Evolutionary conservation across 1,139 yeast genomes (phyloP), one percentile per base, ranked within the genome.

Genomic region (Kurtzmaniella quercitrusa): DNA sequence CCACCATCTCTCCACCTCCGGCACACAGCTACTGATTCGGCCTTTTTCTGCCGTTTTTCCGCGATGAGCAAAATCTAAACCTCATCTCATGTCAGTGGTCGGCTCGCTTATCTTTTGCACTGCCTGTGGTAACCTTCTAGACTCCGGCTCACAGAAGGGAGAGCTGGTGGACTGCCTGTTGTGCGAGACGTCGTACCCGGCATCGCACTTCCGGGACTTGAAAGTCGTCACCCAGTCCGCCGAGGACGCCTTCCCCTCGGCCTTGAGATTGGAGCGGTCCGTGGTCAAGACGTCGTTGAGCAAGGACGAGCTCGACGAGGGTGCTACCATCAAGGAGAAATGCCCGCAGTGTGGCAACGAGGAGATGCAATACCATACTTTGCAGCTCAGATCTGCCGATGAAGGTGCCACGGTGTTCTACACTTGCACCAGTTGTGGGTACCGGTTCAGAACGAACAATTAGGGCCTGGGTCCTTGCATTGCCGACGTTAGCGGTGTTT

Each of bases 311-410:
- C 67, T 88, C 42, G 95, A 85, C 48, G 97, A 89, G 49, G 98
- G 97, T 51, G 98, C 98, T 34, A 85, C 94, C 18, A 93, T 93
- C 62, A 86, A 90, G 64, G 99, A 93, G 64, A 90, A 86, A 60
- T 93, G 99, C 74, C 98, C 98, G 18, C 83, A 90, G 66, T 93
- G 98, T 79, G 97, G 96, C 42, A 80, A 91, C 65, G 97, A 93
- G 58, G 97, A 93, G 66, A 94, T 94, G 98, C 93, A 85, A 62
- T 93, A 93, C 65, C 97, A 93, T 61, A 93, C 98, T 9, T 73
- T 93, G 56, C 99, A 93, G 67, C 77, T 93, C 55, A 81, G 99
- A 70, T 87, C 96, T 44, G 99, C 98, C 2, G 99, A 93, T 76
- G 99, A 93, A 76, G 99, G 98, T 74, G 94, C 94, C 25, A 86